Base-by-base conservation (phyloP, 768 basidiomycete species). In the Lactifluus rugatus region DNA sequence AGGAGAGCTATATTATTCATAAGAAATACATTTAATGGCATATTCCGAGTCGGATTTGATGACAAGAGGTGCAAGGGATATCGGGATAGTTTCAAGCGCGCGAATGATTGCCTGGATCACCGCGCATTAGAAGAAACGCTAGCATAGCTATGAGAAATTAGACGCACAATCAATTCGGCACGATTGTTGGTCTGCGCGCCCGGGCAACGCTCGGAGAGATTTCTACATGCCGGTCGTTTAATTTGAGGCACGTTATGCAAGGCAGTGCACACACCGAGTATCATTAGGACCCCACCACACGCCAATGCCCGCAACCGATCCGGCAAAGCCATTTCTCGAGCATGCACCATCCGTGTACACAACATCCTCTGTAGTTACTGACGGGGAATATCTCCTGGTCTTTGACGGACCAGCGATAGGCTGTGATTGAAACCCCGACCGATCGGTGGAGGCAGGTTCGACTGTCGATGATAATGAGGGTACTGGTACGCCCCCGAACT, bases 271-370 rank as follows among this genome's bases (percentile, higher is more conserved):
- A 49, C 47, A 82, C 87, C 87, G 75, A 32, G 79, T 69, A 70
- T 92, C 87, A 57, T 76, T 67, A 10, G 67, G 70, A 0, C 85
- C 89, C 89, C 89, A 97, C 82, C 84, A 97, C 0, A 97, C 89
- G 0, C 94, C 94, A 44, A 93, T 71, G 1, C 94, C 94, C 0
- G 91, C 94, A 42, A 79, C 62, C 0, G 87, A 78, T 1, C 78
- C 81, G 2, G 28, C 31, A 66, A 82, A 72, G 0, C 94, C 94
- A 67, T 97, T 97, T 2, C 84, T 82, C 66, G 80, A 81, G 62
- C 91, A 93, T 6, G 92, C 87, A 11, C 94, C 94, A 69, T 97
- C 94, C 19, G 79, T 85, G 65, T 90, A 95, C 1, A 93, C 93
- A 13, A 87, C 72, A 42, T 73, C 69, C 64, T 69, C 72, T 3